Percentiles rank a stretch among this genome's conserved stretches.
phyloP scores from a whole-genome alignment of 208 protist genomes.

The Porcisia deanei region DNA sequence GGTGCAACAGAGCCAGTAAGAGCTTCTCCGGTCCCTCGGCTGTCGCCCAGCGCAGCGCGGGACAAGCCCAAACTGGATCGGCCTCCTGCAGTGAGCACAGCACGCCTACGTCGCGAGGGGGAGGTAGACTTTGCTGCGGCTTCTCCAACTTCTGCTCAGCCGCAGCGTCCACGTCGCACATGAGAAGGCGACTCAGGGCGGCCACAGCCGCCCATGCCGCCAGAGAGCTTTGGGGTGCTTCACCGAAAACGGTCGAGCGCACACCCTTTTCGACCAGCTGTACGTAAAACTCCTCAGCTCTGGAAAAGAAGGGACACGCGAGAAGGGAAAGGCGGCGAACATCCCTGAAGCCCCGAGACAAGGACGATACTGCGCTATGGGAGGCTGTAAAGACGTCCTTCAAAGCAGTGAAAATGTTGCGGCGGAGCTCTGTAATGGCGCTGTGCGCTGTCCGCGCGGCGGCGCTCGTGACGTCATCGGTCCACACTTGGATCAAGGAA shows the following conservation, averaged over 20 bases:
- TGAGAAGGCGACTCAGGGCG: conserved; percentile 32
- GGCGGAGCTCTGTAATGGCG: conserved; percentile 21
- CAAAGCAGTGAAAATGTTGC: neutral
- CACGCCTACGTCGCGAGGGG: conserved; percentile 26
- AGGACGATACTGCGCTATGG: neutral
- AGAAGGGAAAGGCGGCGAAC: conserved; percentile 21
- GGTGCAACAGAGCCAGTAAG: conserved; percentile 27
- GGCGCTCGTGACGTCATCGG: conserved; percentile 2
- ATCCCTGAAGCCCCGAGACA: neutral
- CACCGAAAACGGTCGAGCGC: conserved; percentile 15
- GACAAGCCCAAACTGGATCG: conserved; percentile 32
- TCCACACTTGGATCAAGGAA: conserved; percentile 14
- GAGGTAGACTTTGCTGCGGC: neutral
- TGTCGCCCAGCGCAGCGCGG: conserved; percentile 51
- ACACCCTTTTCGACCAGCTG: conserved; percentile 28
- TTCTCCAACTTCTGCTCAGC: conserved; percentile 14
- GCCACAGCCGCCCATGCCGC: conserved; percentile 33
- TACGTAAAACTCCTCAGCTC: conserved; percentile 45
- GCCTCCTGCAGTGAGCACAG: conserved; percentile 25
- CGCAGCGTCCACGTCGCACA: conserved; percentile 27
- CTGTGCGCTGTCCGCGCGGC: conserved; percentile 15
- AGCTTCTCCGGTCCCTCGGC: conserved; percentile 39
- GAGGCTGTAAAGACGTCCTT: conserved; percentile 1
- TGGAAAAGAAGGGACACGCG: conserved; percentile 28
- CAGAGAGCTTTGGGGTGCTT: conserved; percentile 23